Evolutionary conservation across 2,329 filamentous ascomycete species (phyloP).

Genomic region (Clathrospora elynae): DNA sequence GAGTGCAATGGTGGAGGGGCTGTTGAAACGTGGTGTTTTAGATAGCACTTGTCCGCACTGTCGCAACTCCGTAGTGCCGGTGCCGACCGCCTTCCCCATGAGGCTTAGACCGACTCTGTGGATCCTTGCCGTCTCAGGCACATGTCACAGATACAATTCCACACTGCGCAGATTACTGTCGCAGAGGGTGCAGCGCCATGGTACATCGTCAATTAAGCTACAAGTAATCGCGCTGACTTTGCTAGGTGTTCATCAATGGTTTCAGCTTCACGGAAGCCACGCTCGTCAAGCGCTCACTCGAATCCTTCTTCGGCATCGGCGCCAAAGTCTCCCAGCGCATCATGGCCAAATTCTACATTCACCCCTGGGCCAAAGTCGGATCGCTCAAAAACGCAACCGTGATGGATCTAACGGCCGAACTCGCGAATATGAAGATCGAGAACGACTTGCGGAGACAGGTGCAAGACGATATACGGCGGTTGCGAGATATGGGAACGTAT

Average conservation of each 20-base stretch:
- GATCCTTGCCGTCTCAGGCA: too few relatives aligned
- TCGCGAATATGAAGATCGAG: constrained; percentile 92
- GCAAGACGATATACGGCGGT: constrained; percentile 79
- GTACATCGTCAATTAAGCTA: constrained; percentile 19
- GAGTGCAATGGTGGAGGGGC: constrained; percentile 17
- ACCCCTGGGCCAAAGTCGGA: constrained; percentile 79
- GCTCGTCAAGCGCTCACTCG: constrained; percentile 82
- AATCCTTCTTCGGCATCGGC: constrained; percentile 45
- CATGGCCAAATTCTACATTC: constrained; percentile 87
- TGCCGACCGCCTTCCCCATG: constrained; percentile 9
- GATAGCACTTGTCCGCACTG: constrained; percentile 19
- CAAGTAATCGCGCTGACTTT: constrained; percentile 16
- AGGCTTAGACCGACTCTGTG: constrained; percentile 12
- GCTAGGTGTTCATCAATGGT: constrained; percentile 81
- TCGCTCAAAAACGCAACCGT: constrained; percentile 75
- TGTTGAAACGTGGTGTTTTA: constrained; percentile 45
- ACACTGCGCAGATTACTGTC: constrained; percentile 22
- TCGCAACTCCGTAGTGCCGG: constrained; percentile 14
- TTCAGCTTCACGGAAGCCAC: constrained; percentile 82
- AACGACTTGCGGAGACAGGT: constrained; percentile 80
- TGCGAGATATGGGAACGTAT: constrained; percentile 91
- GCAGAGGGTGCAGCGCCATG: constrained; percentile 30
- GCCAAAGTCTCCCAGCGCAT: constrained; percentile 64
- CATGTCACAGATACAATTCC: too few relatives aligned
- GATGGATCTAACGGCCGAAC: constrained; percentile 79